phyloP scores from a whole-genome alignment of 2,329 filamentous ascomycete species.

The Nakataea oryzae region DNA sequence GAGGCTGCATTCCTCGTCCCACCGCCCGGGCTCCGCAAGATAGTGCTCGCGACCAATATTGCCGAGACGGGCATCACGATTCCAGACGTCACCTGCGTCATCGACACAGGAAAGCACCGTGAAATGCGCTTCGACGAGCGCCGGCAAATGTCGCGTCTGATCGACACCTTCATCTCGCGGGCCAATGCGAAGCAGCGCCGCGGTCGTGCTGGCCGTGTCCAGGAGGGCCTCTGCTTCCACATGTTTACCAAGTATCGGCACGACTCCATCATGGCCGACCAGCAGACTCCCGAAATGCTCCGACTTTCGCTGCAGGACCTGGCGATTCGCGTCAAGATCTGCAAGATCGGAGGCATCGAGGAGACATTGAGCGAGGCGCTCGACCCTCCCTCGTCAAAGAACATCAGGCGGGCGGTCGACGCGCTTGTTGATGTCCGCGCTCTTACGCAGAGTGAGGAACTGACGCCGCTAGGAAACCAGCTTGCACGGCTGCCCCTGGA shows the following conservation, averaged over 20 bases:
- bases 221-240: slow-evolving; percentile 91
- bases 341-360: slow-evolving; percentile 88
- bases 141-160: slow-evolving; percentile 77
- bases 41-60: slow-evolving; percentile 95
- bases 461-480: slow-evolving; percentile 79
- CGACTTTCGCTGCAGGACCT: slow-evolving; percentile 88
- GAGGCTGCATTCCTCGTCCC: slow-evolving; percentile 86
- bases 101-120: slow-evolving; percentile 93
- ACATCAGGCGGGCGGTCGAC: slow-evolving; percentile 86
- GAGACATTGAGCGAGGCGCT: slow-evolving; percentile 79
- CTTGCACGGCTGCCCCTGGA: slow-evolving; percentile 84
- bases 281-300: slow-evolving; percentile 95
- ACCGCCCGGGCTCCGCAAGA: slow-evolving; percentile 73
- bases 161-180: slow-evolving; percentile 90
- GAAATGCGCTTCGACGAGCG: slow-evolving; percentile 96
- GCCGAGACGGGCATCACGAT: slow-evolving; percentile 98
- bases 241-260: slow-evolving; percentile 86
- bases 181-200: slow-evolving; percentile 94
- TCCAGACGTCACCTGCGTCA: slow-evolving; percentile 91
- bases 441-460: slow-evolving; percentile 66
- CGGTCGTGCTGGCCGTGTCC: slow-evolving; percentile 88
- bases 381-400: slow-evolving; percentile 83
- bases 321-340: slow-evolving; percentile 94
- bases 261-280: slow-evolving; percentile 74
- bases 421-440: slow-evolving; percentile 89